Evolutionary conservation across 2,329 filamentous ascomycete genomes (phyloP), one percentile per base, ranked within the genome.

Genomic region (Xylaria arbuscula): DNA sequence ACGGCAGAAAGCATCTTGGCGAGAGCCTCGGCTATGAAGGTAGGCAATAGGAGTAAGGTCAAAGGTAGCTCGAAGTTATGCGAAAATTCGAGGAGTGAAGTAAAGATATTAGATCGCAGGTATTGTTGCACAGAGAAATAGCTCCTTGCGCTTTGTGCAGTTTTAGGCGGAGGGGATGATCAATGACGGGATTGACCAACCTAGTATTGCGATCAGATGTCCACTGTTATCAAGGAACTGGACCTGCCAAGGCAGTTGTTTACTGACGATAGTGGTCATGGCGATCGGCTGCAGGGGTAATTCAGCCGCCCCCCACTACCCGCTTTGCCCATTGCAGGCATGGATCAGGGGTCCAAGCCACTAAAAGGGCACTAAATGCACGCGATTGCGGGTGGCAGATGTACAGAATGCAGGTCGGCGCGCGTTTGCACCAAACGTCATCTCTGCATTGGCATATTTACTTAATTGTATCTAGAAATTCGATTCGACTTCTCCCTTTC

Each of bases 1-100:
- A 80, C 64, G 10, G 73, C 70, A n/a, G 73, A 69, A 62, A 73
- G 78, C 79, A 80, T 80, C 15, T 60, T 73, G 65, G 54, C 17
- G 47, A 45, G 11, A 22, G 1, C 38, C 40, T 50, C 13, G 60
- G 36, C 47, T 40, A 58, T 24, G 19, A 19, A 42, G 38, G 19
- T 5, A 13, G 32, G 28, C n/a, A 22, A 36, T 15, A 11, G 15
- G 40, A 54, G 38, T 24, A 15, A n/a, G 9, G 19, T 19, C 11
- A 6, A 22, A 22, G 24, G 17, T 11, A 19, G 7, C 28, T 53
- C 50, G 45, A 13, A 19, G 15, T 24, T 28, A 28, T 28, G 28
- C 28, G 28, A 28, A 24, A 11, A 50, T 15, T 22, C 50, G n/a
- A 19, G 50, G 28, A 34, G 15, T 34, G 28, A 36, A 0, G 15